phyloP scores from a whole-genome alignment of 2,329 filamentous ascomycete species.

The Aspergillus texensis region DNA sequence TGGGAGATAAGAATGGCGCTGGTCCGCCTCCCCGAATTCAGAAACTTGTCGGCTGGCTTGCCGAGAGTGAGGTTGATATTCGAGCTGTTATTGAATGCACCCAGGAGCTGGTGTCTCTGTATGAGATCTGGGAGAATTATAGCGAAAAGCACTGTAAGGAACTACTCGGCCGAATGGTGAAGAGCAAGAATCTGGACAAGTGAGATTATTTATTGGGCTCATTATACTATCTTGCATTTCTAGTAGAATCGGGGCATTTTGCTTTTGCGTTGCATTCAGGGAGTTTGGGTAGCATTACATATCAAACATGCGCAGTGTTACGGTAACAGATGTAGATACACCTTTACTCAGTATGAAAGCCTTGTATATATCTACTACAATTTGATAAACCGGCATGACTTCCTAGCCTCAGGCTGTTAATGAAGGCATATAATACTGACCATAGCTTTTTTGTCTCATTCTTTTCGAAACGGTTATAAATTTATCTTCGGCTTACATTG shows the following conservation, averaged over 20 bases:
- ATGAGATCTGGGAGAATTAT: conserved; percentile 73
- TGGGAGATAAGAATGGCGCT: conserved; percentile 34
- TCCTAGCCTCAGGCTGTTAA: not conserved
- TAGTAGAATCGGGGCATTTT: not conserved
- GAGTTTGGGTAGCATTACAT: not conserved
- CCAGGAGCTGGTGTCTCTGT: conserved; percentile 88
- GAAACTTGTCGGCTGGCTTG: conserved; percentile 77
- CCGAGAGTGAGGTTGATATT: conserved; percentile 83
- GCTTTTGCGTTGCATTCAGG: not conserved
- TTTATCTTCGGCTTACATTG: not conserved
- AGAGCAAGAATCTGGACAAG: conserved; percentile 60
- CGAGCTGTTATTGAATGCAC: conserved; percentile 84
- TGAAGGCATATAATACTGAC: not conserved
- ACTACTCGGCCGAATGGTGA: conserved; percentile 63
- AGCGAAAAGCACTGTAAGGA: conserved; percentile 68
- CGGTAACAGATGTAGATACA: not conserved
- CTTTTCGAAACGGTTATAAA: not conserved
- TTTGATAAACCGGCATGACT: not conserved
- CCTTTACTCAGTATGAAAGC: no score
- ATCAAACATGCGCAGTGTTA: not conserved
- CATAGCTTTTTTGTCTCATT: not conserved
- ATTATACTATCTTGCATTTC: not conserved
- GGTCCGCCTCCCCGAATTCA: conserved; percentile 51
- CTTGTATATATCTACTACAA: not conserved
- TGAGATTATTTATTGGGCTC: conserved; percentile 32